Evolutionary conservation across 2,329 filamentous ascomycete species (phyloP).

Genomic region (Exophiala spinifera): DNA sequence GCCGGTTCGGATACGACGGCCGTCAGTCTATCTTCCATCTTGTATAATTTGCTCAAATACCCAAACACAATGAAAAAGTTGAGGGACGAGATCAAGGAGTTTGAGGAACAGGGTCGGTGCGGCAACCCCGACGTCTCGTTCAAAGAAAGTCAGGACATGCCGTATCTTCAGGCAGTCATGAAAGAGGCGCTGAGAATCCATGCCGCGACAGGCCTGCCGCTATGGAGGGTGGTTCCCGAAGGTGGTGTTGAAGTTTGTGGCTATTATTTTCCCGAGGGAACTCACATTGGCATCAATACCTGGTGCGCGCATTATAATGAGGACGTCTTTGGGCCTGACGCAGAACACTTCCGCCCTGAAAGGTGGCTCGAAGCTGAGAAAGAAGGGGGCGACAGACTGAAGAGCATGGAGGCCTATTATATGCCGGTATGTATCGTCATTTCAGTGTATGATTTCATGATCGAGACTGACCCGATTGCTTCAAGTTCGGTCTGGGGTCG

Average conservation of each 20-base stretch:
- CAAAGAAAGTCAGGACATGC: slow-evolving; percentile 62
- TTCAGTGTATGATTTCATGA: slow-evolving; percentile 24
- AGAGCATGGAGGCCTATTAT: slow-evolving; percentile 38
- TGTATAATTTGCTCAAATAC: slow-evolving; percentile 70
- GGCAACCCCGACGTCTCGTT: slow-evolving; percentile 45
- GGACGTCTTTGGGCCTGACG: slow-evolving; percentile 45
- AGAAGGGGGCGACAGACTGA: slow-evolving; percentile 32
- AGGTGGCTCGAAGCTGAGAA: slow-evolving; percentile 43
- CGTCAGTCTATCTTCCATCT: slow-evolving; percentile 61
- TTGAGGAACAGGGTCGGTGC: slow-evolving; percentile 36
- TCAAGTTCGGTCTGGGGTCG: slow-evolving; percentile 37
- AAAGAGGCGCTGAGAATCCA: slow-evolving; percentile 54
- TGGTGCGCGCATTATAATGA: slow-evolving; percentile 48
- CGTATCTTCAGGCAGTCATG: slow-evolving; percentile 59
- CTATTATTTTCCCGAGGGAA: slow-evolving; percentile 42
- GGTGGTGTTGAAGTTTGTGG: slow-evolving; percentile 44
- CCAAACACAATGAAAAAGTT: slow-evolving; percentile 37
- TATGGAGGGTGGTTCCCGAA: slow-evolving; percentile 50
- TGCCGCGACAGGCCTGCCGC: slow-evolving; percentile 47
- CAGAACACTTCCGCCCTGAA: slow-evolving; percentile 45
- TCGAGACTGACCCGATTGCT: slow-evolving; percentile 44
- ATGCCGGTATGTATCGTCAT: slow-evolving; percentile 36
- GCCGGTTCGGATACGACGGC: slow-evolving; percentile 26
- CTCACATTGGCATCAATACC: slow-evolving; percentile 45
- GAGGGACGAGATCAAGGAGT: slow-evolving; percentile 21